Base-by-base conservation (phyloP, 768 basidiomycete species). In the Pleurotus sapidus region DNA sequence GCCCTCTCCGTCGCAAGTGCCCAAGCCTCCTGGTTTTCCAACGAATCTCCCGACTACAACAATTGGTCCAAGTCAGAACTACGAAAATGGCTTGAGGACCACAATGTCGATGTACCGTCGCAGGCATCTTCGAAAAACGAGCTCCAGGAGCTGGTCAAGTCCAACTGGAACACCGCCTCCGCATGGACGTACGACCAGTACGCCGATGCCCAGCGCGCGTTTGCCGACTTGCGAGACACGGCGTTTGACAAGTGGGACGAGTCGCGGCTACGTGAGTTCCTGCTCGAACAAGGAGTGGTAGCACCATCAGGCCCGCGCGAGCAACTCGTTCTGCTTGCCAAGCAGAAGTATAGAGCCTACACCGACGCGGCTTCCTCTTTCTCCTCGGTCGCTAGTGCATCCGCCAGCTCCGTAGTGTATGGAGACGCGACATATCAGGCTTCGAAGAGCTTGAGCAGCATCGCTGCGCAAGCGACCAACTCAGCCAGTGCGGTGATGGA, bases 171-270 rank as follows among this genome's bases (percentile, higher is more conserved):
- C 60, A 63, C 69, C 12, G 77, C 70, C 12, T 73, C 73, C 0
- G 69, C 70, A 5, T 89, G 88, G 87, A 78, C 84, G 2, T 70
- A 80, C 45, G 86, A 88, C 49, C 86, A 87, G 62, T 88, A 86
- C 67, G 67, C 73, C 48, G 70, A 73, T 27, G 87, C 88, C 0
- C 89, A 91, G 67, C 76, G 80, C 59, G 72, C 77, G 3, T 92
- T 91, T 61, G 63, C 76, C 15, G 73, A 84, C 58, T 42, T 89
- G 59, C 83, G 82, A 57, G 84, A 86, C 2, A 71, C 78, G 20
- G 70, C 84, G 7, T 87, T 92, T 60, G 90, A 95, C 60, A 74
- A 77, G 1, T 98, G 94, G 94, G 85, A 91, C 67, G 95, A 98
- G 65, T 86, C 84, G 11, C 80, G 79, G 25, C 77, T 97, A 18